Evolutionary conservation across 495 filamentous ascomycete genomes (phyloP), one percentile per base, ranked within the genome.

Genomic region (Xylaria sp.): DNA sequence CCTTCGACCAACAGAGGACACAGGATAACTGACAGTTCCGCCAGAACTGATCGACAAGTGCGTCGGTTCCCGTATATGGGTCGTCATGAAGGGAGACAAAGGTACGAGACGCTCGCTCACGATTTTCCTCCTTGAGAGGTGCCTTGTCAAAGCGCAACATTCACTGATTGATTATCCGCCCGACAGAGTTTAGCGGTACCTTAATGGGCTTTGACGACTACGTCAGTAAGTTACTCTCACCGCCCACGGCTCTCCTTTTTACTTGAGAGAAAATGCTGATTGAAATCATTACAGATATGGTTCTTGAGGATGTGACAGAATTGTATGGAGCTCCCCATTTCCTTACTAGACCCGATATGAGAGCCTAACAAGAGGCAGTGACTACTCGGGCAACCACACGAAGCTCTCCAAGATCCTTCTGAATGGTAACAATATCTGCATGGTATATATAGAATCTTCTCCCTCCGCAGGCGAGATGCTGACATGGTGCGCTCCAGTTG

Each of bases 351-450:
- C 31, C 17, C 4, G n/a, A 61, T 66, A 57, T 14, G 53, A 50
- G 15, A 52, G 6, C 48, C 68, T 74, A 68, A 76, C 44, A 48
- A 33, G 66, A 9, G 41, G n/a, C 63, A 98, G 95, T 77, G 96
- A 99, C 81, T 97, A 95, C 81, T 90, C 89, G 19, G 96, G 94
- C 71, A 86, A 91, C 71, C 90, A 94, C 74, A 92, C 89, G 21
- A 97, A 97, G 81, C 89, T 98, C 24, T 88, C 93, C 21, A 97
- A 97, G 86, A 96, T 98, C 59, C 81, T 99, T 31, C 85, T 99
- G n/a, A 98, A 98, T 75, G 96, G 96, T 44, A 99, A 99, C 82
- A 98, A 98, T 76, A 92, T 99, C 68, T 98, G 96, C 92, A 99
- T 99, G 96, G 96, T 97, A 87, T 35, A 78, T 61, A 43, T 67